Percentiles rank a stretch among this genome's conserved stretches.
Conservation (phyloP, 2,329 filamentous ascomycete genomes). For the Amesomyces nigricolor region DNA sequence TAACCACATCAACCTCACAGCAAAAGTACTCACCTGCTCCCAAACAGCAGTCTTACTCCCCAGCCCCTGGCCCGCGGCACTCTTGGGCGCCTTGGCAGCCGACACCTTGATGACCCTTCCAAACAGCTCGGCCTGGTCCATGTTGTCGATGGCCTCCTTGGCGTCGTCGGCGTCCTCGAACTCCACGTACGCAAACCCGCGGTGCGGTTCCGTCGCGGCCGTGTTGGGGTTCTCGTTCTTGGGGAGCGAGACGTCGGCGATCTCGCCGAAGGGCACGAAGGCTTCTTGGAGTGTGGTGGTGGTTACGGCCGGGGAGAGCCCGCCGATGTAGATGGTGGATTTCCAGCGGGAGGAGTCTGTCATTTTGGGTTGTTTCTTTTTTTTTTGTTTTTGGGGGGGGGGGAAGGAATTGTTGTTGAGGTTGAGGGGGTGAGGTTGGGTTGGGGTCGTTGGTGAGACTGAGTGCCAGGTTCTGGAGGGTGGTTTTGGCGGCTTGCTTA, state of each 20-base stretch:
- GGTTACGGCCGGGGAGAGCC: conserved; percentile 74
- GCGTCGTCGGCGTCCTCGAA: conserved; percentile 83
- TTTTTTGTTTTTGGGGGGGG: no score
- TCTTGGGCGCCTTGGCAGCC: conserved; percentile 86
- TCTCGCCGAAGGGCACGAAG: conserved; percentile 95
- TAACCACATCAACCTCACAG: not conserved
- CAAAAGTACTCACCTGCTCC: conserved; percentile 69
- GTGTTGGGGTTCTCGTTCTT: conserved; percentile 79
- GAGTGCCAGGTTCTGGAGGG: no score
- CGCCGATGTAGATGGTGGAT: conserved; percentile 87
- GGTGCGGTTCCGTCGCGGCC: conserved; percentile 61
- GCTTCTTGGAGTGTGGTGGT: conserved; percentile 73
- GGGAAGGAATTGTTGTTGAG: not conserved
- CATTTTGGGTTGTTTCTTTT: conserved; percentile 46
- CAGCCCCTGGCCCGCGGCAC: conserved; percentile 65
- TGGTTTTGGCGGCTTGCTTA: no score
- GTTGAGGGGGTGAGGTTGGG: not conserved
- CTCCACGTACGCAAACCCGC: conserved; percentile 95
- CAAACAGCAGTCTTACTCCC: conserved; percentile 92
- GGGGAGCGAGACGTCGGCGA: conserved; percentile 83
- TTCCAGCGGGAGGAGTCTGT: conserved; percentile 79
- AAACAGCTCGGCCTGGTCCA: conserved; percentile 95
- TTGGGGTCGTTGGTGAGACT: not conserved
- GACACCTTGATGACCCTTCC: conserved; percentile 89
- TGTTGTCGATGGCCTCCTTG: conserved; percentile 95